Base-by-base conservation (phyloP, 805 yeast species). In the Saccharomycopsis javanensis region DNA sequence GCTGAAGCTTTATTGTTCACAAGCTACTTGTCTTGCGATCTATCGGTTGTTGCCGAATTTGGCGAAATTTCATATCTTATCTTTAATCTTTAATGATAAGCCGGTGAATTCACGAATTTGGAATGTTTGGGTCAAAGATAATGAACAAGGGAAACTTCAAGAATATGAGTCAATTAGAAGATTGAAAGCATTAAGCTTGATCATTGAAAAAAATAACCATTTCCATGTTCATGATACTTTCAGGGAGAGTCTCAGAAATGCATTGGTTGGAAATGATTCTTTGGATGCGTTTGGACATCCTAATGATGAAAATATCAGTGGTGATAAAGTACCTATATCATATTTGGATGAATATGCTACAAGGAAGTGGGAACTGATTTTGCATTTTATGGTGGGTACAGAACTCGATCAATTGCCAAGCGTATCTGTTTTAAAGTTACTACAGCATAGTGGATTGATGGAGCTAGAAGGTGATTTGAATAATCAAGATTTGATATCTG, bases 361-460 rank as follows among this genome's bases (percentile, higher is more conserved):
- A 5, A 79, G 78, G 51, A 89, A 86, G 67, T 94, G 99, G 99
- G 99, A 94, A 68, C 81, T 88, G 6, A 92, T 94, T 63, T 75
- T 94, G 64, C 98, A 94, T 75, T 94, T 85, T 72, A 92, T 94
- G 98, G 99, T 94, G 50, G 97, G 98, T 1, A 88, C 97, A 0
- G 87, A 88, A 54, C 72, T 84, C 51, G 75, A 79, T 10, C 77
- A 75, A 16, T 72, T 80, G 2, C 96, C 97, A 2, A 84, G 91
- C 52, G 77, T 79, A n/a, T 91, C 92, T 16, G 97, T 92, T 0
- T 73, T 94, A 53, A 79, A 82, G 16, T 73, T 94, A 28, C 73
- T 94, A 53, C 78, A 80, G 61, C 89, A 83, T 72, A 85, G 96
- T 60, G 92, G 92, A 1, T 74, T 94, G 55, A 91, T 94, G 97